These are phyloP conservation scores for Spergularia marina DNA, from an alignment of 148 eudicot species.

Conservation along the genomic window DNA sequence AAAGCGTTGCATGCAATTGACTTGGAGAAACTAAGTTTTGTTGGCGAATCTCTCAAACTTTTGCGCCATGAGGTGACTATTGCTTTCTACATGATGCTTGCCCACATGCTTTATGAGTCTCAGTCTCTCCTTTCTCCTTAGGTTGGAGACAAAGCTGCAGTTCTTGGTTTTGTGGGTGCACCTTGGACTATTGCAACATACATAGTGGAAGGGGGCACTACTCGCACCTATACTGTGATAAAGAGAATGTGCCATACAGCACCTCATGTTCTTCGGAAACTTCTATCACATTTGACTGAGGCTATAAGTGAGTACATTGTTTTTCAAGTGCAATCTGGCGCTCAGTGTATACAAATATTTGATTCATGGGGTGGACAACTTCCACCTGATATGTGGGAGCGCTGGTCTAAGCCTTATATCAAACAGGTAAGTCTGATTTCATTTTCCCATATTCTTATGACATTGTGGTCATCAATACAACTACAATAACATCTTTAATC, in stretches of 20 bases:
- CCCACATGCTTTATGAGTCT: constrained; percentile 14
- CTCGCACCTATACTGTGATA: constrained; percentile 84
- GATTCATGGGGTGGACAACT: constrained; percentile 99
- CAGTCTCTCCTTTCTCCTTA: constrained; percentile 30
- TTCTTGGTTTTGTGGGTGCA: constrained; percentile 96
- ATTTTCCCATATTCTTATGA: neutral
- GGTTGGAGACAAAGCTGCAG: constrained; percentile 87
- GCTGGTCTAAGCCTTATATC: constrained; percentile 94
- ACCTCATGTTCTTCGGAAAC: constrained; percentile 64
- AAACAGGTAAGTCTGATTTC: constrained; percentile 50
- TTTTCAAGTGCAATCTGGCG: constrained; percentile 85
- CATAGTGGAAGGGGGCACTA: constrained; percentile 94
- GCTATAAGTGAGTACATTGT: constrained; percentile 81
- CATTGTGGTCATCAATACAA: neutral
- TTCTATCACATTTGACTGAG: constrained; percentile 73
- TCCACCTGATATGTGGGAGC: constrained; percentile 92
- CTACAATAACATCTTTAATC: no score
- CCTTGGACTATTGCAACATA: constrained; percentile 99
- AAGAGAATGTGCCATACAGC: constrained; percentile 95
- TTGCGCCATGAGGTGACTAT: constrained; percentile 69
- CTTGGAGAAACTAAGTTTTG: constrained; percentile 74
- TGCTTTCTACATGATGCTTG: constrained; percentile 19
- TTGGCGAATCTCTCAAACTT: constrained; percentile 78
- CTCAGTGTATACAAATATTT: constrained; percentile 93
- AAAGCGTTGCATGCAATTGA: constrained; percentile 77